Evolutionary conservation across 257 asterid species (phyloP).

Genomic region (Lycium barbarum): DNA sequence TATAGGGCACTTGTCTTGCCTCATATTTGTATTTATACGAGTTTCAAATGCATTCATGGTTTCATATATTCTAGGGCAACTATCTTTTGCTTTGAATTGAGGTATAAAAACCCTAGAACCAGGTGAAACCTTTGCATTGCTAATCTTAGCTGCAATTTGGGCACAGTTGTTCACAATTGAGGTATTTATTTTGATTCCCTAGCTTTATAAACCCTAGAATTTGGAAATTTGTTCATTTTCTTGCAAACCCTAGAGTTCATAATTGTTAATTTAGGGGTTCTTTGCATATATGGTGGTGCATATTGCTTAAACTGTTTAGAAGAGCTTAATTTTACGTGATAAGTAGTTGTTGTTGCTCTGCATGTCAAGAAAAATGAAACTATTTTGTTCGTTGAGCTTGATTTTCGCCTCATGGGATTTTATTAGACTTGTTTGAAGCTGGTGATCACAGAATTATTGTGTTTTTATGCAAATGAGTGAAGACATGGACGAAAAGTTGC

Average conservation of each 20-base stretch:
- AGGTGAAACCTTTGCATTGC: slow-evolving; percentile 27
- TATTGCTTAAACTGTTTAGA: slow-evolving; percentile 49
- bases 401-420: slow-evolving; percentile 12
- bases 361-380: slow-evolving; percentile 35
- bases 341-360: slow-evolving; percentile 31
- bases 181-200: slow-evolving; percentile 41
- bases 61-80: slow-evolving; percentile 23
- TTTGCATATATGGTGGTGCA: slow-evolving; percentile 38
- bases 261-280: slow-evolving; percentile 35
- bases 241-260: slow-evolving; percentile 45
- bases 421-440: slow-evolving; percentile 30
- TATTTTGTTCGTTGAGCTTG: slow-evolving; percentile 33
- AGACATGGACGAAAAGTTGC: background rate
- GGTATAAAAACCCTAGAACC: slow-evolving; percentile 57
- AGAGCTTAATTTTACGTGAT: slow-evolving; percentile 30
- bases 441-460: slow-evolving; percentile 36
- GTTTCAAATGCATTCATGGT: slow-evolving; percentile 28
- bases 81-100: slow-evolving; percentile 47
- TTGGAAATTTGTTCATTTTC: slow-evolving; percentile 40
- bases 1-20: background rate
- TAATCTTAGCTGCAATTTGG: slow-evolving; percentile 44
- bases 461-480: slow-evolving; percentile 22
- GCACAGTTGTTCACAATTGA: slow-evolving; percentile 40
- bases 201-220: slow-evolving; percentile 50
- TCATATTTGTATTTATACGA: slow-evolving; percentile 3